Evolutionary conservation across 306 rosid species (phyloP), one percentile per base, ranked within the genome.

Genomic region (Begonia loranthoides): DNA sequence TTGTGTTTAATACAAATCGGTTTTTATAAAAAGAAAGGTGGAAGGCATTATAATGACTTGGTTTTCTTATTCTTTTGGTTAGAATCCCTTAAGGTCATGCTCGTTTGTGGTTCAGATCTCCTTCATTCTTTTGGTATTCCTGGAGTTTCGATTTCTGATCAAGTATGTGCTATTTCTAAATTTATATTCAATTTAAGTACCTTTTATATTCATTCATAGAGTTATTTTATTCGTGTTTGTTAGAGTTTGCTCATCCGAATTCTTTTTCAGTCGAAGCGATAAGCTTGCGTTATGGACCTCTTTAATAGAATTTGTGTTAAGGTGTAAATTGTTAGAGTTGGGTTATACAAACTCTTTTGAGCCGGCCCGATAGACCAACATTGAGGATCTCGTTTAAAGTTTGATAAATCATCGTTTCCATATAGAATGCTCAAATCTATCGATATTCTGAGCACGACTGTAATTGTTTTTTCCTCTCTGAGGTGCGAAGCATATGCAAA

Each of bases 91-190:
- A 80, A 74, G 75, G 82, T 84, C 74, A 76, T 86, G 92, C 81
- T 86, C 47, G 77, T 83, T 21, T 90, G 99, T 48, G 99, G 95
- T 69, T 86, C 99, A 41, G 99, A 90, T 78, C 85, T 90, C 45
- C 76, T 90, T 39, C 83, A 76, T 17, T 86, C 94, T 58, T 90
- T 86, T 59, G 56, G 73, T 51, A 66, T 68, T 69, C 94, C 95
- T 61, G 92, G 88, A 70, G 11, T 61, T 15, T 90, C 94, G 99
- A 69, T 78, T 50, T 71, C n/a, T n/a, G 88, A 80, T 52, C 95
- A 86, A 88, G 87, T 90, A 70, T 22, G 48, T 15, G 4, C 39
- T 17, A n/a, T 8, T 49, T 8, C 21, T 13, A n/a, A 49, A 7
- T 49, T 43, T n/a, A 43, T 43, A 43, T 12, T 43, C 15, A 12